Base-by-base conservation (phyloP, 2,329 filamentous ascomycete species). In the Plectosphaerella sp. region DNA sequence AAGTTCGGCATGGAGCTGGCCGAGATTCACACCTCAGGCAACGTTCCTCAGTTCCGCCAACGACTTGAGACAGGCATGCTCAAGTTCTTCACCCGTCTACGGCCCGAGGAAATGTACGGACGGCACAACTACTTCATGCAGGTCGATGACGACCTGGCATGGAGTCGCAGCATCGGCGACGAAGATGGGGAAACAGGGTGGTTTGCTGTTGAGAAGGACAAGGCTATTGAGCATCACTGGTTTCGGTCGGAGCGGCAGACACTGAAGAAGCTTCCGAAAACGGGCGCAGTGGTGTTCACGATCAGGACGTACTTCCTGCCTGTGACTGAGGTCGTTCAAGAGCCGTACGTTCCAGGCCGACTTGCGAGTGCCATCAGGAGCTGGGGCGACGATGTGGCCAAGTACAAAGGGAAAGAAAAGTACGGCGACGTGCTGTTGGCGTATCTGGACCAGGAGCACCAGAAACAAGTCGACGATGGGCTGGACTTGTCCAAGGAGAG, bases 81-180 rank as follows among this genome's bases (percentile, higher is more conserved):
- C 72, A 90, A 87, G 64, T 91, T 94, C 72, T 94, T 95, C 71
- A 76, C 81, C 0, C 73, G 90, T 0, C 67, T 94, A 0, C 77
- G 79, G 62, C 86, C 86, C 0, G 83, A 90, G 46, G 80, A 82
- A 46, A 78, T 77, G 24, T 74, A 76, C 54, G 67, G 64, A 50
- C 75, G 89, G 53, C 89, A 91, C 66, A 93, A 94, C 65, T 95
- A 94, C 69, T 94, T 94, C 72, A 80, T 94, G 57, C 90, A 95
- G 70, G 89, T 94, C 1, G 90, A 94, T 62, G 88, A 91, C 52
- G 69, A 78, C 5, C 73, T 95, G 1, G 74, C 87, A 1, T 94
- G 90, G 90, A 89, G 85, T 54, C 71, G 76, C 60, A 88, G 83
- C 60, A 92, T 94, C 59, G 90, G 90, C 1, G 60, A 71, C 18